Evolutionary conservation across 192 early-diverging fungal species (phyloP).

Genomic region (Rhizophlyctis rosea): DNA sequence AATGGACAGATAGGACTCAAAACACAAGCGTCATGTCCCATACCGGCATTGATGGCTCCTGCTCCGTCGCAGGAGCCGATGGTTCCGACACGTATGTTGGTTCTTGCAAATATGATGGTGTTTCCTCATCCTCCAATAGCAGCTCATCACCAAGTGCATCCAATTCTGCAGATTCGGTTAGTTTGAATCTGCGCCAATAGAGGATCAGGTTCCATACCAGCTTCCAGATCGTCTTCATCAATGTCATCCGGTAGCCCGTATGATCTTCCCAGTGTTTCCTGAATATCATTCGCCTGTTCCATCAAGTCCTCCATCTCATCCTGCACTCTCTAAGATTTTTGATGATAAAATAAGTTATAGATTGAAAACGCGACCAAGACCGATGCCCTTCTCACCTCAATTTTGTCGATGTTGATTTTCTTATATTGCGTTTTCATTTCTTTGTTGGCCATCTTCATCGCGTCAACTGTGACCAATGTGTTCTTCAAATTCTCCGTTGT

Average conservation of each 20-base stretch:
- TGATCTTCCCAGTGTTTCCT: conserved; percentile 88
- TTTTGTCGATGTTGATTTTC: conserved; percentile 89
- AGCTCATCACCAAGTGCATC: conserved; percentile 94
- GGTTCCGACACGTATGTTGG: conserved; percentile 33
- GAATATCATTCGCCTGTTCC: conserved; percentile 96
- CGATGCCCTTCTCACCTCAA: conserved; percentile 65
- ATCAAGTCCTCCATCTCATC: conserved; percentile 98
- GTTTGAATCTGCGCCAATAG: conserved; percentile 7
- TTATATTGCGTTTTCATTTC: conserved; percentile 96
- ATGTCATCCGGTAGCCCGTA: conserved; percentile 94
- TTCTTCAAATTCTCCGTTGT: conserved; percentile 96
- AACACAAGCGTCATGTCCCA: background rate
- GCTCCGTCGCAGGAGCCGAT: conserved; percentile 3
- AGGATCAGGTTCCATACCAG: conserved; percentile 64
- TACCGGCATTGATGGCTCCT: conserved; percentile 29
- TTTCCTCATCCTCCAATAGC: conserved; percentile 75
- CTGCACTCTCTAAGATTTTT: conserved; percentile 72
- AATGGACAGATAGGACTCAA: background rate
- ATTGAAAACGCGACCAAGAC: background rate
- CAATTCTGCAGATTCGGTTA: conserved; percentile 58
- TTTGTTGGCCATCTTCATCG: conserved; percentile 94
- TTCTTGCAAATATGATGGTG: conserved; percentile 83
- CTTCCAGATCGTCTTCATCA: conserved; percentile 96
- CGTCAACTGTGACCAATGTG: conserved; percentile 93
- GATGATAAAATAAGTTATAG: background rate